phyloP scores from a whole-genome alignment of 495 filamentous ascomycete genomes.

The Extremus antarcticus region DNA sequence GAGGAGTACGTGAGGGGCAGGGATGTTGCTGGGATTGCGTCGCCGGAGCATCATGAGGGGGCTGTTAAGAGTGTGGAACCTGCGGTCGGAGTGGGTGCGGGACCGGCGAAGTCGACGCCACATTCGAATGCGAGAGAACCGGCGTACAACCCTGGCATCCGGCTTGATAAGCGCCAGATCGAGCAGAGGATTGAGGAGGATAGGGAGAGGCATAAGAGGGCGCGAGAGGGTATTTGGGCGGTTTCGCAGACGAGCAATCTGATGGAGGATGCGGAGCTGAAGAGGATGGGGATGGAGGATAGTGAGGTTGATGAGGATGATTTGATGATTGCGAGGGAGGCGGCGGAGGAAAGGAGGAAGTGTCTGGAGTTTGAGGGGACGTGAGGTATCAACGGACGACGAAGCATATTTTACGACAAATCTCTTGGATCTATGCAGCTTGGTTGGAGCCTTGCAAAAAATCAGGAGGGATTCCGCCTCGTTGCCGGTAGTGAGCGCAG shows the following conservation, averaged over 20 bases:
- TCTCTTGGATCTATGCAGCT: too few relatives aligned
- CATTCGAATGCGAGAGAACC: conserved; percentile 9
- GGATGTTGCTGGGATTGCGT: conserved; percentile 31
- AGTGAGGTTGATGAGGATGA: conserved; percentile 83
- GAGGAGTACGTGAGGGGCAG: conserved; percentile 68
- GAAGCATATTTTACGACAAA: too few relatives aligned
- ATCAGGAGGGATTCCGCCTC: too few relatives aligned
- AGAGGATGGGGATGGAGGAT: conserved; percentile 66
- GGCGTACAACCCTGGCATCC: conserved; percentile 27
- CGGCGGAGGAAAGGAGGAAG: conserved; percentile 47
- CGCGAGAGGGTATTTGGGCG: conserved; percentile 83
- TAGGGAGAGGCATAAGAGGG: conserved; percentile 82
- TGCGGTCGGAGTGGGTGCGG: neutral
- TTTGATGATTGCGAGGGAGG: conserved; percentile 57
- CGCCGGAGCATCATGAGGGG: neutral
- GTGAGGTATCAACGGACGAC: too few relatives aligned
- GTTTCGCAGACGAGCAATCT: conserved; percentile 43
- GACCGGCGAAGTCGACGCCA: conserved; percentile 6
- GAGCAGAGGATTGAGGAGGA: conserved; percentile 97
- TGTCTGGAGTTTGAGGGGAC: conserved; percentile 22
- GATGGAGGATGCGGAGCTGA: conserved; percentile 51
- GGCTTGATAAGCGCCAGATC: conserved; percentile 74
- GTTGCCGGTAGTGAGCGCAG: too few relatives aligned
- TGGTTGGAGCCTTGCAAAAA: too few relatives aligned
- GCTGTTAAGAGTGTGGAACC: conserved; percentile 4